Evolutionary conservation across 768 basidiomycete species (phyloP).

Genomic region (Leccinum variicolor): DNA sequence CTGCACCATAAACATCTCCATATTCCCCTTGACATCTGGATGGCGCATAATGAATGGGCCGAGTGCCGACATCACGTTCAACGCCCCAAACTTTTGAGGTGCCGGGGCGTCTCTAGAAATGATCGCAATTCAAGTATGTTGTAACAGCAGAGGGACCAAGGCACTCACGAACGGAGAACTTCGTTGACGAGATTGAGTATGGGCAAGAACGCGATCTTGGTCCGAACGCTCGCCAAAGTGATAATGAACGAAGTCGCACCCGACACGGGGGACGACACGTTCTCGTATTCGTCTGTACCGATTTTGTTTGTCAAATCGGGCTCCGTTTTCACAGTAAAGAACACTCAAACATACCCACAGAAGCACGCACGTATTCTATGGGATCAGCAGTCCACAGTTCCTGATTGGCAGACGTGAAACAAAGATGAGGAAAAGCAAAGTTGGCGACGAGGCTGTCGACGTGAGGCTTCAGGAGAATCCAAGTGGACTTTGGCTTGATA

Average conservation of each 20-base stretch:
- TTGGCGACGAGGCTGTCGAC: conserved; percentile 71
- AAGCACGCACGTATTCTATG: conserved; percentile 73
- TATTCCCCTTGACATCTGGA: conserved; percentile 69
- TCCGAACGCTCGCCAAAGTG: conserved; percentile 72
- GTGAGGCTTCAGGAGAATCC: conserved; percentile 84
- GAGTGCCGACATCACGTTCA: conserved; percentile 78
- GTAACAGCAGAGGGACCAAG: background rate
- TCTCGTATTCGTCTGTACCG: conserved; percentile 75
- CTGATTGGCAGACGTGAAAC: conserved; percentile 65
- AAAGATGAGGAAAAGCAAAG: conserved; percentile 85
- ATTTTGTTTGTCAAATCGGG: background rate
- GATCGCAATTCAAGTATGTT: background rate
- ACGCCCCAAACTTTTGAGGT: conserved; percentile 75
- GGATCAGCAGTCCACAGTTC: conserved; percentile 80
- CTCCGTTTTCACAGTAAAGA: background rate
- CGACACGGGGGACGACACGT: conserved; percentile 70
- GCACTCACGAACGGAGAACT: conserved; percentile 61
- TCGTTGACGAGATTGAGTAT: conserved; percentile 76
- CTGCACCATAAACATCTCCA: conserved; percentile 74
- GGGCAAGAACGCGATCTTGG: conserved; percentile 77
- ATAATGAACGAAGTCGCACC: conserved; percentile 79
- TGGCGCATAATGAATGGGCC: conserved; percentile 81
- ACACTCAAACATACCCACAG: conserved; percentile 52
- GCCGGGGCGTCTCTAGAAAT: conserved; percentile 45
- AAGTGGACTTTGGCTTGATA: conserved; percentile 91